Evolutionary conservation across 352 stramenopile genomes (phyloP).

Genomic region (Phytophthora idaei): DNA sequence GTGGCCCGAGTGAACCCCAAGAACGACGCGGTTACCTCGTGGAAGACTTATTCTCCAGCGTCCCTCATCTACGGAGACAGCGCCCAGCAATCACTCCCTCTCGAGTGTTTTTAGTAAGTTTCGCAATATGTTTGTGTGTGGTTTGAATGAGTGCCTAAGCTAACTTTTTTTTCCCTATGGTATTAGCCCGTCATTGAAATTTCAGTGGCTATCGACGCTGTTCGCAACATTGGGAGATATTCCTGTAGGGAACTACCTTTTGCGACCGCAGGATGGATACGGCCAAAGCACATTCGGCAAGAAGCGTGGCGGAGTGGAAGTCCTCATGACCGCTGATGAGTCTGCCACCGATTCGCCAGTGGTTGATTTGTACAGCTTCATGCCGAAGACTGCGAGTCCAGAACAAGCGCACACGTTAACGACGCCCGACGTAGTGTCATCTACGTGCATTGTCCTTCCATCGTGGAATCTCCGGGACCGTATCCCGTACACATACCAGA

Average conservation of each 20-base stretch:
- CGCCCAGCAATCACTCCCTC: constrained; percentile 23
- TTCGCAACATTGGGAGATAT: constrained; percentile 39
- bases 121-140: not conserved
- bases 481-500: constrained; percentile 66
- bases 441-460: constrained; percentile 26
- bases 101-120: constrained; percentile 70
- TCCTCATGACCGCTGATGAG: constrained; percentile 31
- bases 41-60: constrained; percentile 50
- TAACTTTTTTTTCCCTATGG: not conserved
- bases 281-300: constrained; percentile 27
- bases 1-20: constrained; percentile 52
- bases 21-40: constrained; percentile 40
- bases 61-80: constrained; percentile 54
- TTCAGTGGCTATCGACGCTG: constrained; percentile 40
- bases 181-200: constrained; percentile 42
- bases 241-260: constrained; percentile 44
- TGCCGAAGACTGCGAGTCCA: constrained; percentile 27
- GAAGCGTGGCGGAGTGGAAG: constrained; percentile 21
- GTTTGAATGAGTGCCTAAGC: not conserved
- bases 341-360: constrained; percentile 3
- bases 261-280: constrained; percentile 23
- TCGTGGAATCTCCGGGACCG: constrained; percentile 50
- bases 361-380: constrained; percentile 54
- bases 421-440: constrained; percentile 18
- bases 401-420: not conserved